These are phyloP conservation scores for Venturia nashicola DNA, from an alignment of 2,329 filamentous ascomycete species.

Conservation along the genomic window DNA sequence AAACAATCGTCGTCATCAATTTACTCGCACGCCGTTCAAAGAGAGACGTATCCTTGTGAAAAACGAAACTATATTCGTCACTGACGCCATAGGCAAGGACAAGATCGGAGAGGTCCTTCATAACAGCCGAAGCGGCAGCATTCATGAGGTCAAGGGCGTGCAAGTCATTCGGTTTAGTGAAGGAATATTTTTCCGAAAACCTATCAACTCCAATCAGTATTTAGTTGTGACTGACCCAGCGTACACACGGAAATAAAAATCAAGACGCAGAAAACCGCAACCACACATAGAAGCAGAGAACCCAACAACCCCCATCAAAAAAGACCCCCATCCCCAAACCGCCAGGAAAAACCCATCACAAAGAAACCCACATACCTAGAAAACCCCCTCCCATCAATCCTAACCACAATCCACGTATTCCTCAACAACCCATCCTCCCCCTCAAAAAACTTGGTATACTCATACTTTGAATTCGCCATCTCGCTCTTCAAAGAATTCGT, in stretches of 20 bases:
- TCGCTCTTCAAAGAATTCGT: neutral
- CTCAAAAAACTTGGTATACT: conserved; percentile 89
- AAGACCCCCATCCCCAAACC: too few species aligned
- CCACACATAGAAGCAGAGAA: too few species aligned
- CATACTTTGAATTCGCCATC: conserved; percentile 39
- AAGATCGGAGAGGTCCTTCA: conserved; percentile 74
- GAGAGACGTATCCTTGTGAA: conserved; percentile 67
- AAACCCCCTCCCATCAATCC: conserved; percentile 88
- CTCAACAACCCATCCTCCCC: conserved; percentile 66
- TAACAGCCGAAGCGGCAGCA: conserved; percentile 70
- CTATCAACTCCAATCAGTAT: conserved; percentile 29
- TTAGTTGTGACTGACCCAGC: neutral
- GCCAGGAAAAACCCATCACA: too few species aligned
- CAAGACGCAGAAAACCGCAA: too few species aligned
- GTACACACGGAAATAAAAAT: too few species aligned
- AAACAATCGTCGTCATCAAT: conserved; percentile 79
- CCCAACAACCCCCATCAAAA: too few species aligned
- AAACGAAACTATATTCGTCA: conserved; percentile 90
- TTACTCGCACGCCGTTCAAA: conserved; percentile 87
- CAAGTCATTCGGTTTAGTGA: conserved; percentile 85
- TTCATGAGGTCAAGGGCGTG: conserved; percentile 92
- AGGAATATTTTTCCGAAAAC: conserved; percentile 70
- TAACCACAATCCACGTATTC: conserved; percentile 91
- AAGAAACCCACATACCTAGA: conserved; percentile 48
- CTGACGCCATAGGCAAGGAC: conserved; percentile 85